These are phyloP conservation scores for Entrophospora sp. DNA, from an alignment of 192 early-diverging fungal species.

Conservation along the genomic window DNA sequence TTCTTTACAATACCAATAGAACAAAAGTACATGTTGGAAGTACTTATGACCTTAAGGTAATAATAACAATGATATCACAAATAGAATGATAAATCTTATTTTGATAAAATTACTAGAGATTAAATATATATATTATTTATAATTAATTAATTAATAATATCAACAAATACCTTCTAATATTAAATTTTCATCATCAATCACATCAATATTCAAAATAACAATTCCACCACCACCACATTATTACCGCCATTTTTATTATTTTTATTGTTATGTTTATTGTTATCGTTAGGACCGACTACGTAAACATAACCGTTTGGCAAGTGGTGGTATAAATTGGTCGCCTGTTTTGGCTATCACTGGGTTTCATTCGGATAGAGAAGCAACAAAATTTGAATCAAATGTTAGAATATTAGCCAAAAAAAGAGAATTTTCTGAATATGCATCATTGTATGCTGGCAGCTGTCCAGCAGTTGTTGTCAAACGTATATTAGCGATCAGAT, in stretches of 20 bases:
- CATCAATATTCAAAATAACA: neutral
- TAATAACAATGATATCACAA: neutral
- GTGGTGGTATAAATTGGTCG: neutral
- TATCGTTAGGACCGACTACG: neutral
- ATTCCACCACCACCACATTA: no score
- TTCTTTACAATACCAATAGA: neutral
- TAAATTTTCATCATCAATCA: neutral
- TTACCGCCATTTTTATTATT: no score
- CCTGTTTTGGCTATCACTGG: constrained; percentile 15
- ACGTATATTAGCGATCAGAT: constrained; percentile 9
- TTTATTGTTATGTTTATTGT: neutral
- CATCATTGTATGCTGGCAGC: neutral
- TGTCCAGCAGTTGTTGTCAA: constrained; percentile 9
- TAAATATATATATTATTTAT: neutral
- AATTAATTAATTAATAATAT: neutral
- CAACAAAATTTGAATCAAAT: constrained; percentile 4
- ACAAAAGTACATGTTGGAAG: constrained; percentile 2
- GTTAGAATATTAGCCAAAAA: neutral
- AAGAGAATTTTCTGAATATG: constrained; percentile 17
- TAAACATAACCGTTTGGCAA: neutral
- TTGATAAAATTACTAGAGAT: neutral
- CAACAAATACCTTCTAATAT: neutral
- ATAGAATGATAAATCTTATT: neutral
- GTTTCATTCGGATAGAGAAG: constrained; percentile 8
- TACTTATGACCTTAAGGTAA: constrained; percentile 17